Percentiles rank a stretch among this genome's conserved stretches.
Conservation (phyloP, 495 filamentous ascomycete genomes). For the Aspergillus ostianus region DNA sequence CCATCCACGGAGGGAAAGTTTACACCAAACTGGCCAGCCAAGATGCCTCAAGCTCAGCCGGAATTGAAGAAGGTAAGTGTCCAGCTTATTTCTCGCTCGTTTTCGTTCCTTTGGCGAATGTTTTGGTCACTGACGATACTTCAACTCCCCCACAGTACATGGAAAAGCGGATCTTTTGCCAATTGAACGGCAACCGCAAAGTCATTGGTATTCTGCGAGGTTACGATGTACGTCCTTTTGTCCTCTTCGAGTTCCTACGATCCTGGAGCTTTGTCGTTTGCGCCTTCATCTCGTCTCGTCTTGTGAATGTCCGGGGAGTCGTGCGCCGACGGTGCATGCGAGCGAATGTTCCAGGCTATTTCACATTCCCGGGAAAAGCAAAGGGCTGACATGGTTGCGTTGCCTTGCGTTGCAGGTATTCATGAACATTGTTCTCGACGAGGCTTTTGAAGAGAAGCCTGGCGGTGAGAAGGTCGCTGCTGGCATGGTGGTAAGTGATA, state of each 20-base stretch:
- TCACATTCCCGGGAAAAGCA: neutral
- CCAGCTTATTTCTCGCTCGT: neutral
- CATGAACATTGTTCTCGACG: conserved; percentile 96
- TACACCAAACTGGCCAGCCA: conserved; percentile 35
- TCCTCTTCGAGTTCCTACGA: neutral
- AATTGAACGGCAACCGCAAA: conserved; percentile 95
- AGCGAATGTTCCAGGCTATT: neutral
- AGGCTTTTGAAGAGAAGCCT: conserved; percentile 93
- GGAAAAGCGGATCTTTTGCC: conserved; percentile 97
- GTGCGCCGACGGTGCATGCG: neutral
- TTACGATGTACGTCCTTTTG: conserved; percentile 73
- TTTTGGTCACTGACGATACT: conserved; percentile 14
- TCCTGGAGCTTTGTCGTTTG: neutral
- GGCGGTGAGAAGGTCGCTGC: conserved; percentile 88
- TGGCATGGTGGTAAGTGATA: conserved; percentile 79
- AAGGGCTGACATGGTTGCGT: neutral
- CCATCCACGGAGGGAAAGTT: conserved; percentile 9
- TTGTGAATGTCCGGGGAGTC: neutral
- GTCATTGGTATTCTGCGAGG: conserved; percentile 92
- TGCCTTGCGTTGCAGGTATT: conserved; percentile 66
- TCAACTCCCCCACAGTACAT: conserved; percentile 69
- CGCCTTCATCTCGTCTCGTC: neutral
- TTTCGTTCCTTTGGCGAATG: neutral
- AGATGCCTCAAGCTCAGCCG: conserved; percentile 98
- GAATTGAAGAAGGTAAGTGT: conserved; percentile 88